Percentiles rank a stretch among this genome's conserved stretches.
Conservation (phyloP, 805 yeast species). For the Starmerella gropengiesseri region DNA sequence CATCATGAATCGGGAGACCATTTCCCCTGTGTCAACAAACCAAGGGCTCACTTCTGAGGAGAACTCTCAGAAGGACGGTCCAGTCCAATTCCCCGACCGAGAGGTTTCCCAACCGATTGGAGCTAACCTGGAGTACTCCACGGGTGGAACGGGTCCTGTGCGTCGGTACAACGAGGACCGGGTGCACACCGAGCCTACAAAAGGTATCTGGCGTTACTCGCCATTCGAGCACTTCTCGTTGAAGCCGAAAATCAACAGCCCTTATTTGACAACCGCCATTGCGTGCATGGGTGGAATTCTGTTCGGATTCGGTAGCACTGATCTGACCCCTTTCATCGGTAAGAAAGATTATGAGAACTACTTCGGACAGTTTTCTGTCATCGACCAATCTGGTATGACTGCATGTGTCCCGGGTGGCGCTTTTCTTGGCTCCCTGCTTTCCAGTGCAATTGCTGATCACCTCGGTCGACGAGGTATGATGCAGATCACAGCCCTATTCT, state of each 20-base stretch:
- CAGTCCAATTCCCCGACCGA: too few species aligned
- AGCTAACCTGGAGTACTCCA: too few species aligned
- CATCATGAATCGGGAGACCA: too few species aligned
- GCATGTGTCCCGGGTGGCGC: conserved; percentile 60
- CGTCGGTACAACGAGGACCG: too few species aligned
- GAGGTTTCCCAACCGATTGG: too few species aligned
- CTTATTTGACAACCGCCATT: conserved; percentile 43
- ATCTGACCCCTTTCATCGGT: conserved; percentile 58
- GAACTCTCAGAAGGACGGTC: too few species aligned
- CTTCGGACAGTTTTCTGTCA: conserved; percentile 37
- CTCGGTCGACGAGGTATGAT: conserved; percentile 38
- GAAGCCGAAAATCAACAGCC: conserved; percentile 31
- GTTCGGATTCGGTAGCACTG: conserved; percentile 69
- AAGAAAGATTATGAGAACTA: conserved; percentile 38
- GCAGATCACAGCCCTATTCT: conserved; percentile 31
- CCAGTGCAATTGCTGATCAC: conserved; percentile 39
- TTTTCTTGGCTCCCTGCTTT: conserved; percentile 45
- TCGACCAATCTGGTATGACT: conserved; percentile 51
- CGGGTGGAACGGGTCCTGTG: too few species aligned
- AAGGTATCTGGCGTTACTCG: background rate
- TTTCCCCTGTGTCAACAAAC: too few species aligned
- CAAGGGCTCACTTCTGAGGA: too few species aligned
- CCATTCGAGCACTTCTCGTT: conserved; percentile 1
- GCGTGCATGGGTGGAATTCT: conserved; percentile 60
- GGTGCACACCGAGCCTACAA: background rate